Conservation (phyloP, 306 rosid species). For the Castanea sativa region DNA sequence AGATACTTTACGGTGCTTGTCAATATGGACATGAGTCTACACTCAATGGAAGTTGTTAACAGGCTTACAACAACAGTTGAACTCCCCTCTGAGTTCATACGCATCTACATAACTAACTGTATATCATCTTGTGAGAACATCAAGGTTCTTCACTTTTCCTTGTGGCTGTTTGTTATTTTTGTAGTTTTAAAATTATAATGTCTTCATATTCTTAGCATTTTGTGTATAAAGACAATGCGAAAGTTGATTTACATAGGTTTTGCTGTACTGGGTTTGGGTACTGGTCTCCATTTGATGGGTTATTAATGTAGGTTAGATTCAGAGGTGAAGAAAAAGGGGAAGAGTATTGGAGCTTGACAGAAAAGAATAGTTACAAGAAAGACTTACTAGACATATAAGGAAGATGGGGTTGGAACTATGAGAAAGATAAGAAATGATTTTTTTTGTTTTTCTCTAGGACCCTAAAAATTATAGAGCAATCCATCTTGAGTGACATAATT, state of each 20-base stretch:
- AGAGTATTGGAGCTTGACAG: too few relatives aligned
- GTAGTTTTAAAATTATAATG: background rate
- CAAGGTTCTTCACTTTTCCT: slow-evolving; percentile 53
- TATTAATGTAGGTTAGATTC: background rate
- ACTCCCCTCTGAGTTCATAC: slow-evolving; percentile 92
- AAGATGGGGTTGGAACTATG: too few relatives aligned
- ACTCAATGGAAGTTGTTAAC: slow-evolving; percentile 99
- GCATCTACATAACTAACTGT: slow-evolving; percentile 93
- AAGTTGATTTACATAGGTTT: background rate
- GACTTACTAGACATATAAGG: too few relatives aligned
- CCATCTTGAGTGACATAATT: too few relatives aligned
- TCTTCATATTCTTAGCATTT: too few relatives aligned
- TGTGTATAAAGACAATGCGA: background rate
- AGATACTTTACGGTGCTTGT: slow-evolving; percentile 98
- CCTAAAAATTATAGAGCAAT: too few relatives aligned
- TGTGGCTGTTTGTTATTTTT: slow-evolving; percentile 14
- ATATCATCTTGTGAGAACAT: slow-evolving; percentile 96
- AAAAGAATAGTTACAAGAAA: too few relatives aligned
- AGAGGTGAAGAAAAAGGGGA: background rate
- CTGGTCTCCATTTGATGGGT: background rate
- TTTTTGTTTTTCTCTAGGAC: too few relatives aligned
- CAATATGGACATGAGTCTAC: slow-evolving; percentile 99
- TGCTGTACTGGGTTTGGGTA: background rate
- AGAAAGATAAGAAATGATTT: too few relatives aligned
- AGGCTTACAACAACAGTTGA: slow-evolving; percentile 97